A percentile compares a stretch with the other conserved stretches of the same genome.
These are phyloP conservation scores for Talaromyces nanjingensis DNA, from an alignment of 495 filamentous ascomycete species.

Conservation along the genomic window DNA sequence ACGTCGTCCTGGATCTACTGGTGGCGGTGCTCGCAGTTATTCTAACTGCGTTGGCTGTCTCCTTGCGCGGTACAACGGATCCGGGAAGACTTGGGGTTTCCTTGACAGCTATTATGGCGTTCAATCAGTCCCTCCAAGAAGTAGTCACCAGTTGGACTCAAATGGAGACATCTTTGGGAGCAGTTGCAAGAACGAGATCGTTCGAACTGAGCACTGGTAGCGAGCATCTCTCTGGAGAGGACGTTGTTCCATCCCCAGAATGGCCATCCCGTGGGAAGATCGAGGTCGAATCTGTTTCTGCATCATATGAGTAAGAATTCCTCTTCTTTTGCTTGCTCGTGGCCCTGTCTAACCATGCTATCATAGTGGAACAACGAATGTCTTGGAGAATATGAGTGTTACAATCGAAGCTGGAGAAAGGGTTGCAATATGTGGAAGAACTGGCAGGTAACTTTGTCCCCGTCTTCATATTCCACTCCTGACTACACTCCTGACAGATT, in stretches of 20 bases:
- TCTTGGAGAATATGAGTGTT: neutral
- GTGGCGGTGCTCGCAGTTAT: conserved; percentile 31
- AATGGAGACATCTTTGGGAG: conserved; percentile 26
- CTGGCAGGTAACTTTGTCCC: conserved; percentile 23
- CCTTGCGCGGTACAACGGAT: conserved; percentile 14
- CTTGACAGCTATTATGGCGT: conserved; percentile 25
- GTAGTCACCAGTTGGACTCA: conserved; percentile 20
- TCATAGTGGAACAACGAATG: neutral
- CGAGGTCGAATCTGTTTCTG: conserved; percentile 14
- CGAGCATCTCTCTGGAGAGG: conserved; percentile 16
- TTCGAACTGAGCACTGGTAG: conserved; percentile 22
- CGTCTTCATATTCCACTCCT: too few species aligned
- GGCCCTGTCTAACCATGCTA: conserved; percentile 10
- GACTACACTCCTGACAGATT: too few species aligned
- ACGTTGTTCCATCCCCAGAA: conserved; percentile 4
- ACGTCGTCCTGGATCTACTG: conserved; percentile 33
- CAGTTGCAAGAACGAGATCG: conserved; percentile 17
- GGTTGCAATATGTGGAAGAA: conserved; percentile 39
- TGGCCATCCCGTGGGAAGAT: conserved; percentile 18
- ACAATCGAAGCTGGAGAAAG: conserved; percentile 24
- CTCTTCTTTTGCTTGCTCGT: neutral
- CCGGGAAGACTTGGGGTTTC: conserved; percentile 22
- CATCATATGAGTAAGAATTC: conserved; percentile 21
- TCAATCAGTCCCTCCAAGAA: conserved; percentile 18
- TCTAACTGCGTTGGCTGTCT: conserved; percentile 28